Base-by-base conservation (phyloP, 2,329 filamentous ascomycete species). In the Penicillium sclerotiorum region DNA sequence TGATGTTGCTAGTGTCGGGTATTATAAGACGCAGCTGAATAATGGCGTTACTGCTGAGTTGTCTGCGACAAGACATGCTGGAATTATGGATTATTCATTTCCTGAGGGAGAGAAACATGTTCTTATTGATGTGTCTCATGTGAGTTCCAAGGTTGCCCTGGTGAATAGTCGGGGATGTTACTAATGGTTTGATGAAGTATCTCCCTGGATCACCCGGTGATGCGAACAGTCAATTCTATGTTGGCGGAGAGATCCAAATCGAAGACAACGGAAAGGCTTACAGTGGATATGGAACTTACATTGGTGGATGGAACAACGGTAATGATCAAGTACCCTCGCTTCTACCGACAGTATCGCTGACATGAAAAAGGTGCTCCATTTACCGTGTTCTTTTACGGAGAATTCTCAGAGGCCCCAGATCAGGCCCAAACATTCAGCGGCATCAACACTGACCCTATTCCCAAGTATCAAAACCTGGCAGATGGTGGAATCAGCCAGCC, bases 21-120 rank as follows among this genome's bases (percentile, higher is more conserved):
- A 85, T 55, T 88, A 87, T 62, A 78, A 77, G 40, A 77, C 88
- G 39, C 80, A 75, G 0, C 67, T 89, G 38, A 72, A 79, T 49
- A 80, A 74, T 36, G 80, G 80, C 1, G 75, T 88, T 43, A 71
- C 76, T n/a, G 79, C 80, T 2, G 84, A 88, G 56, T 84, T 87
- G 75, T 88, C 86, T 0, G 77, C 80, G 1, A 78, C 84, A 0
- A 78, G 84, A n/a, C 84, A 83, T 58, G 76, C 83, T 1, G 81
- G 84, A 1, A 69, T 89, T 4, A 86, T 87, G 62, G 76, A 79
- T 21, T 86, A 88, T 60, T 81, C 76, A 0, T 88, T 88, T 52
- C 80, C 83, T 1, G 32, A 63, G 60, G 23, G 69, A 61, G 58
- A 78, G 64, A 64, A 85, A 82, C 73, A 87, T 40, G 80, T 88